Conservation (phyloP, 768 basidiomycete genomes). For the Tylopilus subfusipes region DNA sequence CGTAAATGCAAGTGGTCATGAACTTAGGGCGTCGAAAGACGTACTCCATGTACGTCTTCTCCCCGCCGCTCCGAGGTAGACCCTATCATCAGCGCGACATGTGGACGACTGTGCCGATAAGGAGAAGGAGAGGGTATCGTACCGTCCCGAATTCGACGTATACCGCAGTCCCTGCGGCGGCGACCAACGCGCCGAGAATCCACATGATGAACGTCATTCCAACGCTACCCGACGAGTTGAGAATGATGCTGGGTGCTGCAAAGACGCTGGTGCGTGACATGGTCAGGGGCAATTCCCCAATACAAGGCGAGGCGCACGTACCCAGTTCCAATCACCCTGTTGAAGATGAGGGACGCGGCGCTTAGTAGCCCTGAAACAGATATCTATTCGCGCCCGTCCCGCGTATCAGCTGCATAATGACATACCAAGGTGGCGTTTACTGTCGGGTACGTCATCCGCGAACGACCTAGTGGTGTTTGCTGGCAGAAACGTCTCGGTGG, state of each 20-base stretch:
- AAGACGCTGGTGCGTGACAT: slow-evolving; percentile 51
- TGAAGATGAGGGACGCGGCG: slow-evolving; percentile 67
- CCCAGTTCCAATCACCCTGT: slow-evolving; percentile 75
- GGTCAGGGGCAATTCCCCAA: too few relatives aligned
- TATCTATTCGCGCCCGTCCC: not conserved
- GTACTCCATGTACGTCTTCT: slow-evolving; percentile 74
- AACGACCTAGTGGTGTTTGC: slow-evolving; percentile 1
- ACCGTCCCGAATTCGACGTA: slow-evolving; percentile 78
- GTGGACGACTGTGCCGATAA: not conserved
- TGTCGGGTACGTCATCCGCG: slow-evolving; percentile 46
- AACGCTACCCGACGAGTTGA: slow-evolving; percentile 65
- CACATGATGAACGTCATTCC: slow-evolving; percentile 68
- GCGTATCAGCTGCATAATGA: slow-evolving; percentile 2
- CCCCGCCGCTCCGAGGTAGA: slow-evolving; percentile 67
- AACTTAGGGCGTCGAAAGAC: slow-evolving; percentile 63
- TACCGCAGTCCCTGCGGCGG: slow-evolving; percentile 63
- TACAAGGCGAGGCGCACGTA: slow-evolving; percentile 20
- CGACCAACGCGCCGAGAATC: slow-evolving; percentile 63
- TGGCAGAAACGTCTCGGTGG: not conserved
- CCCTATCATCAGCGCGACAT: slow-evolving; percentile 37
- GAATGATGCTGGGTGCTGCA: slow-evolving; percentile 64
- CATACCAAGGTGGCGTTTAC: slow-evolving; percentile 51
- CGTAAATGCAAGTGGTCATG: slow-evolving; percentile 56
- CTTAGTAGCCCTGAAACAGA: slow-evolving; percentile 35
- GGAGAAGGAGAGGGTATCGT: slow-evolving; percentile 8